Base-by-base conservation (phyloP, 768 basidiomycete genomes). In the Leccinum ochraceum region DNA sequence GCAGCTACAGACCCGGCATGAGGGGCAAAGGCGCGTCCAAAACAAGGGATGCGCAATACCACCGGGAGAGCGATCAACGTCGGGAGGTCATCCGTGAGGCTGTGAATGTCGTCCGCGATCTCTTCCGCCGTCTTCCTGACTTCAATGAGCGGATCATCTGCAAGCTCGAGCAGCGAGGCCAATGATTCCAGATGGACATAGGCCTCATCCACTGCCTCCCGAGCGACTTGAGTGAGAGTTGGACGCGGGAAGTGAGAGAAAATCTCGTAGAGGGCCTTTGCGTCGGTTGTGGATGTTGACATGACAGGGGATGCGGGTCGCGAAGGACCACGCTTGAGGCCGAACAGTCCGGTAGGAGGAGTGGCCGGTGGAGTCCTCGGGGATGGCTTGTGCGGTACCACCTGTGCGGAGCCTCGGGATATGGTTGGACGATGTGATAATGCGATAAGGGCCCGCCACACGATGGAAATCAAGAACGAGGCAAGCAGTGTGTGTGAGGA, bases 151-250 rank as follows among this genome's bases (percentile, higher is more conserved):
- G 77, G 79, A 39, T 75, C 62, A 28, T 68, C 74, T 16, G 81
- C 77, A 16, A 78, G 78, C 60, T 88, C 86, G 14, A 92, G 76
- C 28, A 92, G 78, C 10, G 79, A 75, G 16, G 77, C 76, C 17
- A 93, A 73, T 22, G 84, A 81, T 64, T 79, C 75, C 28, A 93
- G 75, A 16, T 85, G 87, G 57, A 81, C 83, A 65, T 88, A 86
- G 2, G 89, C 92, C 67, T 92, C 91, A 57, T 89, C 86, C 10
- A 93, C 90, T 6, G 89, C 92, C 70, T 94, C 91, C 44, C 81
- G 79, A n/a, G 92, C 91, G 9, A 90, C 72, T 26, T 76, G 77
- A 10, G 82, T 80, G 53, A 79, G 79, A 34, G 56, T 67, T 49
- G 92, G 90, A 9, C 84, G 81, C 22, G 91, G 89, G 37, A 93